Percentiles rank a stretch among this genome's conserved stretches.
Conservation (phyloP, 1,139 yeast species). For the Debaryomyces singareniensis region DNA sequence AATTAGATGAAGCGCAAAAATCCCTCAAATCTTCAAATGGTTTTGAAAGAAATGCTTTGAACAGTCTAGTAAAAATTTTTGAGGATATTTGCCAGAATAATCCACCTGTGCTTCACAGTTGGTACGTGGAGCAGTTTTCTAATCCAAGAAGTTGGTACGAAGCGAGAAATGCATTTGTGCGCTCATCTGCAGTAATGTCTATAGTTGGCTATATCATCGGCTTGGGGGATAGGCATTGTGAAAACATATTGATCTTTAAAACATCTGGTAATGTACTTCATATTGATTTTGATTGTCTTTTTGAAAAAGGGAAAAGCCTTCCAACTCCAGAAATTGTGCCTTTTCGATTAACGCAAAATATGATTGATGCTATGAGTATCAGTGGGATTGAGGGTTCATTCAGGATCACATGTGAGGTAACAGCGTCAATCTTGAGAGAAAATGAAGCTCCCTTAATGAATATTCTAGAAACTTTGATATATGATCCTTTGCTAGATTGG, state of each 20-base stretch:
- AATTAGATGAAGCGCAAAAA: conserved; percentile 36
- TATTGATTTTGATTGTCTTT: conserved; percentile 94
- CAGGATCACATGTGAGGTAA: conserved; percentile 79
- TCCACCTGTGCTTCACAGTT: conserved; percentile 75
- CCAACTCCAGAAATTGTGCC: conserved; percentile 92
- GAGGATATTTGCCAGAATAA: conserved; percentile 30
- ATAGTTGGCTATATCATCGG: conserved; percentile 91
- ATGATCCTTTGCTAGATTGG: conserved; percentile 87
- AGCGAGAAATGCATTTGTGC: conserved; percentile 65
- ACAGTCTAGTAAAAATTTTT: conserved; percentile 22
- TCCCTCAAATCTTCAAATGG: conserved; percentile 17
- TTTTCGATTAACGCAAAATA: conserved; percentile 80
- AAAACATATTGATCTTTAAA: conserved; percentile 73
- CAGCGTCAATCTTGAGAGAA: conserved; percentile 62
- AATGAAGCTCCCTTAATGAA: conserved; percentile 90
- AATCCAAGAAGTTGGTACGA: conserved; percentile 87
- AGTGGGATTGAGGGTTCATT: conserved; percentile 89
- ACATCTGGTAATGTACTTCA: conserved; percentile 78
- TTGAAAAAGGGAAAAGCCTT: conserved; percentile 71
- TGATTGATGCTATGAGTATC: conserved; percentile 89
- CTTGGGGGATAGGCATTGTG: conserved; percentile 94
- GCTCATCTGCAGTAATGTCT: conserved; percentile 94
- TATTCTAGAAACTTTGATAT: conserved; percentile 83
- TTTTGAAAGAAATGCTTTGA: conserved; percentile 12
- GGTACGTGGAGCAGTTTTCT: conserved; percentile 87